phyloP scores from a whole-genome alignment of 306 rosid species.

The Citrullus amarus region DNA sequence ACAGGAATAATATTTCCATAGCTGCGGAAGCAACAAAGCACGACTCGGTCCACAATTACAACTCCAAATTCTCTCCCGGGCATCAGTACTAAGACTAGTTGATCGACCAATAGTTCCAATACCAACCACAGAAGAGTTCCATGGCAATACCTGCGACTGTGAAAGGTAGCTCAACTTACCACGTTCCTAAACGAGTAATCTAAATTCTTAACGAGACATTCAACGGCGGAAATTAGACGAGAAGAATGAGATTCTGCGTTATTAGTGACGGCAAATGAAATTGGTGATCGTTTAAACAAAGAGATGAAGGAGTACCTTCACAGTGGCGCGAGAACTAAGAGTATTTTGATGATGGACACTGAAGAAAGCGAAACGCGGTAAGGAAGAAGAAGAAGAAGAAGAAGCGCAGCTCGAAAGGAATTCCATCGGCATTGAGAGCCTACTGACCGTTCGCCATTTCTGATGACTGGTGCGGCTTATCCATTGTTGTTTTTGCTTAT shows the following conservation, averaged over 20 bases:
- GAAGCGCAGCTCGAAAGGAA: conserved; percentile 31
- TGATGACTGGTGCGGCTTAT: neutral
- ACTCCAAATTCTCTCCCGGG: conserved; percentile 4
- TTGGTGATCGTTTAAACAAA: neutral
- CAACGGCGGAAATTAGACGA: neutral
- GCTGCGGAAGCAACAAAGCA: conserved; percentile 21
- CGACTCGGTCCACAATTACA: conserved; percentile 10
- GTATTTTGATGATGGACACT: conserved; percentile 5
- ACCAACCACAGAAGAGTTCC: neutral
- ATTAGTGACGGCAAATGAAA: neutral
- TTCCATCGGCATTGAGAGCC: conserved; percentile 31
- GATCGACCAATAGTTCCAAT: neutral
- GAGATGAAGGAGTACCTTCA: conserved; percentile 24
- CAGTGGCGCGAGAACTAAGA: conserved; percentile 11
- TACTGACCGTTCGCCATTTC: neutral
- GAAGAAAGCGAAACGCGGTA: conserved; percentile 6
- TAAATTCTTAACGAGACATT: neutral
- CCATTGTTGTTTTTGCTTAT: neutral
- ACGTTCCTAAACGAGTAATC: neutral
- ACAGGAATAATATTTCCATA: conserved; percentile 16
- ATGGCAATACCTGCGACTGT: neutral
- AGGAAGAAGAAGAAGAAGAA: conserved; percentile 24
- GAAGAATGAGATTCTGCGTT: neutral
- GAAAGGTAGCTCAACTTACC: neutral
- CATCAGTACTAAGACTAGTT: neutral